phyloP scores from a whole-genome alignment of 140 eudicot genomes.

The Flaveria floridana region DNA sequence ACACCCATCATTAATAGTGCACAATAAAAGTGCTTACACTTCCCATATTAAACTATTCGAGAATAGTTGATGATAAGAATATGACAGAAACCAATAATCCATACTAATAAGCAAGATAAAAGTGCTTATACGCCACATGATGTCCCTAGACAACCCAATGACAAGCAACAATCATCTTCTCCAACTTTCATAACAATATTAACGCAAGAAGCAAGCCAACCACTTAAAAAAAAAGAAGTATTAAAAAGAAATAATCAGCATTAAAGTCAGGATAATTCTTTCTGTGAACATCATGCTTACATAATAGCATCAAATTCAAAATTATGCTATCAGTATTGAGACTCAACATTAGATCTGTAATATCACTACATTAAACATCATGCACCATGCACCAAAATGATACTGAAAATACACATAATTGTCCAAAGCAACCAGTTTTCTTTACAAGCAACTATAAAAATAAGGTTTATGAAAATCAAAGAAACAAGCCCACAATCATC shows the following conservation, averaged over 20 bases:
- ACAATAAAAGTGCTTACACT: too few species aligned
- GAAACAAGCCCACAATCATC: not conserved
- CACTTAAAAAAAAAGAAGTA: not conserved
- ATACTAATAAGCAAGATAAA: too few species aligned
- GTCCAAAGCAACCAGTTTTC: conserved; percentile 20
- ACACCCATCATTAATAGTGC: too few species aligned
- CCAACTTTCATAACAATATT: not conserved
- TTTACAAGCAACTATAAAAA: not conserved
- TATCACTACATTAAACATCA: not conserved
- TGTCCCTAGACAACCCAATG: too few species aligned
- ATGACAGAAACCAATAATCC: too few species aligned
- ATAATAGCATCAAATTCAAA: conserved; percentile 16
- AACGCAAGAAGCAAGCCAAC: not conserved
- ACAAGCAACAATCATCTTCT: not conserved
- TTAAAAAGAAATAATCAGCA: not conserved
- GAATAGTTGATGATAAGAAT: too few species aligned
- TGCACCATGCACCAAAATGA: not conserved
- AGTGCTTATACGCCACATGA: too few species aligned
- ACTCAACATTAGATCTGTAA: not conserved
- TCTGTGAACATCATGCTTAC: conserved; percentile 25
- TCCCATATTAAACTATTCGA: too few species aligned
- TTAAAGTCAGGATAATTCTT: not conserved
- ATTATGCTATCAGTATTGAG: not conserved
- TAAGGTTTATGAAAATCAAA: not conserved
- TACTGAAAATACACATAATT: conserved; percentile 13